Conservation (phyloP, 768 basidiomycete genomes). For the Tulasnella sp. region DNA sequence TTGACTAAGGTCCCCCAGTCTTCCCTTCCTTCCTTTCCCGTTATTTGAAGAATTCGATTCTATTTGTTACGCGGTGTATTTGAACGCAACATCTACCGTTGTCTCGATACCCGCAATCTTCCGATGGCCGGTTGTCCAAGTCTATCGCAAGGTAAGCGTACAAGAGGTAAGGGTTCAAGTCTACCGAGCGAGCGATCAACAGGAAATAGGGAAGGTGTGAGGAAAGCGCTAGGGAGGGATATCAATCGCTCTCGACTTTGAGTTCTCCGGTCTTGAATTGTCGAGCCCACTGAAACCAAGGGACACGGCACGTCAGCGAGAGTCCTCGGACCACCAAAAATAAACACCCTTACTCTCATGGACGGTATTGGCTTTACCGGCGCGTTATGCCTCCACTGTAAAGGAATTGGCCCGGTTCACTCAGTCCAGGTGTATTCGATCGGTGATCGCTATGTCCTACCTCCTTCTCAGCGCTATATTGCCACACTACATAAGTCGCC, state of each 20-base stretch:
- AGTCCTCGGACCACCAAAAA: neutral
- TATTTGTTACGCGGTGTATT: neutral
- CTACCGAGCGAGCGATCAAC: neutral
- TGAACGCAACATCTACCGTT: neutral
- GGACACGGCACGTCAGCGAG: constrained; percentile 12
- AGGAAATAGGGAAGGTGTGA: neutral
- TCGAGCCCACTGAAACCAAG: constrained; percentile 47
- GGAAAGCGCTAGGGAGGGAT: neutral
- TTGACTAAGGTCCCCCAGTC: too few relatives aligned
- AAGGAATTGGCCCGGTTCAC: neutral
- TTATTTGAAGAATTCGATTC: too few relatives aligned
- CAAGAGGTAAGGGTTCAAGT: neutral
- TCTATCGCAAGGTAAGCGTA: too few relatives aligned
- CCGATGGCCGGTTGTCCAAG: neutral
- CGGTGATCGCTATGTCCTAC: constrained; percentile 44
- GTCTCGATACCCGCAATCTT: neutral
- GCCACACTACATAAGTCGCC: constrained; percentile 65
- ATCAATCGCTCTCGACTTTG: constrained; percentile 11
- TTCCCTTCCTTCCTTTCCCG: too few relatives aligned
- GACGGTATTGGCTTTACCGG: constrained; percentile 75
- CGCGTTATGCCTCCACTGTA: constrained; percentile 55
- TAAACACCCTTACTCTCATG: constrained; percentile 55
- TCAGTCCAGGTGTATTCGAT: neutral
- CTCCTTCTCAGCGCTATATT: constrained; percentile 72
- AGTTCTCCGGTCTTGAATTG: constrained; percentile 41